Evolutionary conservation across 2,329 filamentous ascomycete species (phyloP).

Genomic region (Penicillium sp.): DNA sequence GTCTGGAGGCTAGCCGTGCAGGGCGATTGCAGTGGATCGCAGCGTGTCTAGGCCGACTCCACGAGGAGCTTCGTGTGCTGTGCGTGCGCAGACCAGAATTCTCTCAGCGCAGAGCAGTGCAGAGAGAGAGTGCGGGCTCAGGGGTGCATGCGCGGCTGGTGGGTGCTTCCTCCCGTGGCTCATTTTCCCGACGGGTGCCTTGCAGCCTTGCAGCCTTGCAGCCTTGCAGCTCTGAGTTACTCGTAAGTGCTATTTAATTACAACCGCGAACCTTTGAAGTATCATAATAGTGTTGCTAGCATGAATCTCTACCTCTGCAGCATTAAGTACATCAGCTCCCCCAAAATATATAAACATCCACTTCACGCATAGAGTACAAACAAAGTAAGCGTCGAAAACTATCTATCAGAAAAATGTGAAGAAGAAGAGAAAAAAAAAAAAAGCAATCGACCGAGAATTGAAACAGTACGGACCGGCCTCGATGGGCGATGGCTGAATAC

Average conservation of each 20-base stretch:
- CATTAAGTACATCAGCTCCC: background rate
- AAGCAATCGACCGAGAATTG: conserved; percentile 11
- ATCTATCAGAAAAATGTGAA: conserved; percentile 11
- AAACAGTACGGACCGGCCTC: conserved; percentile 6
- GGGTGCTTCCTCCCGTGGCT: background rate
- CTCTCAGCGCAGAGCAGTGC: no score
- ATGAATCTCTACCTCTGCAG: background rate
- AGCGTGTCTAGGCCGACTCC: no score
- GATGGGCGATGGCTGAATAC: conserved; percentile 2
- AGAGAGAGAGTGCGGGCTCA: background rate
- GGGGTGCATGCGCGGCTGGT: background rate
- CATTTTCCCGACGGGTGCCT: background rate
- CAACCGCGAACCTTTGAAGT: no score
- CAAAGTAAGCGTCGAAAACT: conserved; percentile 9
- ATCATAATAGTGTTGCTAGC: no score
- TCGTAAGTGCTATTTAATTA: no score
- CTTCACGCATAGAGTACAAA: conserved; percentile 13
- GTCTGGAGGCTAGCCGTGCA: background rate
- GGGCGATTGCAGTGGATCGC: background rate
- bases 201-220: background rate
- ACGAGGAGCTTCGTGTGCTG: background rate
- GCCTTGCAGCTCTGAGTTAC: no score
- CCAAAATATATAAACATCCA: conserved; percentile 6
- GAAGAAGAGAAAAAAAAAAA: conserved; percentile 1
- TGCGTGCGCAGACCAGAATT: no score